A percentile compares a stretch with the other conserved stretches of the same genome.
Conservation (phyloP, 768 basidiomycete species). For the Leccinum uliginosum region DNA sequence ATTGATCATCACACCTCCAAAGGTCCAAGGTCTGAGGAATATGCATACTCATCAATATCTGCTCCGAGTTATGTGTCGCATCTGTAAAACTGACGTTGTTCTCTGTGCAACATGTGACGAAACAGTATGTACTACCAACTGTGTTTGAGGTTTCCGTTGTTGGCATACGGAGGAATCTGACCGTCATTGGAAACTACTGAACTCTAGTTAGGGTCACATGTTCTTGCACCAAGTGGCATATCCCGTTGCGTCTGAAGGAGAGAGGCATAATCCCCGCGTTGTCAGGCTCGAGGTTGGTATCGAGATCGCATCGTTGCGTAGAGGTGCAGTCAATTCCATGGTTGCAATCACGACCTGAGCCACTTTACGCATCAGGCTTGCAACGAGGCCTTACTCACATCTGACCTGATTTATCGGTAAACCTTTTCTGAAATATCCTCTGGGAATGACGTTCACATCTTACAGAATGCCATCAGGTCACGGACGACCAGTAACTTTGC, state of each 20-base stretch:
- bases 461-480: not conserved
- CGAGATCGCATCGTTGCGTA: not conserved
- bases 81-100: conserved; percentile 17
- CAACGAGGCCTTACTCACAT: conserved; percentile 1
- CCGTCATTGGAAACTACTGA: not conserved
- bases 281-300: conserved; percentile 26
- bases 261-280: conserved; percentile 30
- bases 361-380: conserved; percentile 1
- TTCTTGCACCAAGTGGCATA: conserved; percentile 28
- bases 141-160: conserved; percentile 41
- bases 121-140: conserved; percentile 33
- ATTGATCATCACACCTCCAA: conserved; percentile 41
- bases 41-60: conserved; percentile 20
- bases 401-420: conserved; percentile 3
- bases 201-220: not conserved
- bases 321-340: not conserved
- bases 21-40: no score
- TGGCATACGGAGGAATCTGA: conserved; percentile 24
- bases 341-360: not conserved
- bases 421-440: conserved; percentile 1
- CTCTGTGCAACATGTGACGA: conserved; percentile 19
- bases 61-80: conserved; percentile 19
- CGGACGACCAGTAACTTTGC: not conserved
- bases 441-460: no score
- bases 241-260: conserved; percentile 24